Evolutionary conservation across 2,329 filamentous ascomycete species (phyloP), one percentile per base, ranked within the genome.

Genomic region (Alternaria brassicae): DNA sequence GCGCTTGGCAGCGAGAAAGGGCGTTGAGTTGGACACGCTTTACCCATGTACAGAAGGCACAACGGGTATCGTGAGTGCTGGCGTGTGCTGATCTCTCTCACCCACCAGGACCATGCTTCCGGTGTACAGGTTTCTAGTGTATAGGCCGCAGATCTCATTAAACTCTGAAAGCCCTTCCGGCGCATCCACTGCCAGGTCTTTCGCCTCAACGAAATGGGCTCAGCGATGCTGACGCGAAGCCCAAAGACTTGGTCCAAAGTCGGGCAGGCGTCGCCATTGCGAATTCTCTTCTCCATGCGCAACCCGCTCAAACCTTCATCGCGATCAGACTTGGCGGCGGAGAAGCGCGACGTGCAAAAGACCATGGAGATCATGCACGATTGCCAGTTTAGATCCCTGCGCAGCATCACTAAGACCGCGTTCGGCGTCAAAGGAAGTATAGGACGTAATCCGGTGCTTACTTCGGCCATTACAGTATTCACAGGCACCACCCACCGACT

Each of bases 391-490:
- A 8, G 37, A 6, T 7, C 6, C 6, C 6, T 23, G 19, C 37
- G 37, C 17, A 12, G 37, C 17, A 40, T 40, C 37, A 40, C 37
- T 19, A 40, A 40, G 37, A 40, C 37, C 37, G 19, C 6, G 19
- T 15, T 40, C 19, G 19, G 19, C 37, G 19, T 40, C 12, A 23
- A 40, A 39, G 36, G 3, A 21, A 21, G 2, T 40, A 48, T 13
- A 48, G 44, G 44, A 10, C 15, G 17, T 32, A 48, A 32, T 23
- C 44, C 44, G 44, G 44, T 34, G 44, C 44, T 48, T 48, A 48
- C 44, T 48, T 15, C 44, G n/a, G 23, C 13, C 17, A 32, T 17
- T 10, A 21, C 32, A 19, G 19, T 23, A 23, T 40, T 3, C 19
- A 40, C 19, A 4, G 12, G 5, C 34, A 37, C n/a, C 8, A 37